These are phyloP conservation scores for Magnaporthiopsis incrustans DNA, from an alignment of 2,329 filamentous ascomycete species.

Conservation along the genomic window DNA sequence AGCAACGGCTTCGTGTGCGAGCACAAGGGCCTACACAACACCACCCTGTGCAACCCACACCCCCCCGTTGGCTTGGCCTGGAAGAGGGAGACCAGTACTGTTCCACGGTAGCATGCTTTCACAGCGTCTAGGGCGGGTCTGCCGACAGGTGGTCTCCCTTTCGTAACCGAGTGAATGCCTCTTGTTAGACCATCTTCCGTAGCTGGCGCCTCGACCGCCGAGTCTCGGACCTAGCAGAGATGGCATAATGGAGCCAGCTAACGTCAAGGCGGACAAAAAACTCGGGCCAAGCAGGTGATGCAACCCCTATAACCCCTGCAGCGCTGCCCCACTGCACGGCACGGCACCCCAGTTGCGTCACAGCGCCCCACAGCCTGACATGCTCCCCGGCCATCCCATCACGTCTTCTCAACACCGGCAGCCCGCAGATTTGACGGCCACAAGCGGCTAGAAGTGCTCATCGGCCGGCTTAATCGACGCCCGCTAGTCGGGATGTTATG, in stretches of 20 bases:
- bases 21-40: conserved; percentile 63
- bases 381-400: too few species aligned
- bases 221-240: too few species aligned
- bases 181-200: too few species aligned
- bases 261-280: too few species aligned
- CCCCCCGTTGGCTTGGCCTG: conserved; percentile 41
- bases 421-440: not conserved
- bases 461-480: not conserved
- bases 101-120: conserved; percentile 48
- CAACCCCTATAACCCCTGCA: too few species aligned
- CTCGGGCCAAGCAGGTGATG: too few species aligned
- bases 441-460: not conserved
- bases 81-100: conserved; percentile 69
- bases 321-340: too few species aligned
- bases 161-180: conserved; percentile 25
- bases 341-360: not conserved
- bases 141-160: conserved; percentile 64
- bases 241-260: too few species aligned
- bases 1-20: conserved; percentile 62
- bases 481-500: conserved; percentile 6
- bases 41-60: conserved; percentile 60
- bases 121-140: too few species aligned
- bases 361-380: not conserved
- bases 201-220: too few species aligned
- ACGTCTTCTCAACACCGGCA: not conserved